Base-by-base conservation (phyloP, 176 grass and related monocot species). In the Ananas comosus region DNA sequence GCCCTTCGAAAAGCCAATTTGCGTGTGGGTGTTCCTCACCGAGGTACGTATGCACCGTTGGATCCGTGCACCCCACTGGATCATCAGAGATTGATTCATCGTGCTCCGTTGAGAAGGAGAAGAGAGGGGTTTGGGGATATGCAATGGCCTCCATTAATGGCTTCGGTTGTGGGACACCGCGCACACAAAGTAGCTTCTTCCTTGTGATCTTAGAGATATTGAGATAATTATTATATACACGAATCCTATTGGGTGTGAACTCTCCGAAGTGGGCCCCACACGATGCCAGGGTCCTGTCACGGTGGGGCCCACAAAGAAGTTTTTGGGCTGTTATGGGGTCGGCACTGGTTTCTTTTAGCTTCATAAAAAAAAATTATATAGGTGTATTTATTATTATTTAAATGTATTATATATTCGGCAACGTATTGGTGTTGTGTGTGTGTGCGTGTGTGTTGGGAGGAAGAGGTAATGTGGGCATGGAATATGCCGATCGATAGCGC, bases 51-150 rank as follows among this genome's bases (percentile, higher is more conserved):
- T 23, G 1, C 64, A 12, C 17, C 59, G 51, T 13, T 51, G 72
- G 68, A 23, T 80, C 65, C 58, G 76, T 16, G 10, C 69, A 77
- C 33, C 33, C 33, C 72, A 58, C 63, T 64, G 8, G 4, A 19
- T 69, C 64, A 12, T 72, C 67, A 74, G 66, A 67, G 50, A 58
- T 2, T 76, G 50, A 8, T 12, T 84, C 86, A 54, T 88, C 81
- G 10, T 81, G 50, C 53, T 71, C 50, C 6, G 50, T 57, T 19
- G 70, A 71, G 56, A 78, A 74, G 67, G 74, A 78, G 22, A 78
- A 42, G 24, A 78, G 63, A 74, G 81, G 74, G 63, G 86, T 71
- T 11, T 63, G 78, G 74, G 78, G 74, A 78, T 81, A 80, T 24
- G 85, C 25, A 50, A 83, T 78, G 63, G 61, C 64, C 54, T 78